phyloP scores from a whole-genome alignment of 768 basidiomycete genomes.

The Trametes meyenii region DNA sequence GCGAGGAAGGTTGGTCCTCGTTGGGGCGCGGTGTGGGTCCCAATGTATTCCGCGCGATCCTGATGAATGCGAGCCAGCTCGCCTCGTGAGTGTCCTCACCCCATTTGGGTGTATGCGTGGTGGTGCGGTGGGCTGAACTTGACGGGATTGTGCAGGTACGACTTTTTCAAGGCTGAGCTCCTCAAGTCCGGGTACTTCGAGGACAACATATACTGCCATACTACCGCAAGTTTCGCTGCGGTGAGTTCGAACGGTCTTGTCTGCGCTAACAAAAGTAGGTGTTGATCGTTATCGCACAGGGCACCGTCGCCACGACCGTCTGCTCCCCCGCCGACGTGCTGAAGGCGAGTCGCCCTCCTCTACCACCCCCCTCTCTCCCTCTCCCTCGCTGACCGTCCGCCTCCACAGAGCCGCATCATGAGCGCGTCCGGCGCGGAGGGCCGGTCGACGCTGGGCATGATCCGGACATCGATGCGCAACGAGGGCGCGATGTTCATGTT shows the following conservation, averaged over 20 bases:
- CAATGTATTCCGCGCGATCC: slow-evolving; percentile 81
- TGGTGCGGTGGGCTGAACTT: not conserved
- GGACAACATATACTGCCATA: slow-evolving; percentile 84
- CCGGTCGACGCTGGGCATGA: slow-evolving; percentile 73
- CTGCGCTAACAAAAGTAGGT: not conserved
- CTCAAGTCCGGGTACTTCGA: slow-evolving; percentile 70
- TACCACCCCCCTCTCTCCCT: not conserved
- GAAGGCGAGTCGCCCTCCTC: slow-evolving; percentile 47
- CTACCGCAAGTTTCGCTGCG: slow-evolving; percentile 85
- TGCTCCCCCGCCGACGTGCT: slow-evolving; percentile 89
- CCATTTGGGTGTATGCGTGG: not conserved
- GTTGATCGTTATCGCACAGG: slow-evolving; percentile 41
- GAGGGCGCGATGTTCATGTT: slow-evolving; percentile 92
- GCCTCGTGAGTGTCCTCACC: slow-evolving; percentile 63
- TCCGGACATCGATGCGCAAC: slow-evolving; percentile 63
- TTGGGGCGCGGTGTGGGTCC: slow-evolving; percentile 78
- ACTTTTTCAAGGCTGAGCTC: slow-evolving; percentile 88
- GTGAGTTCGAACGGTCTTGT: slow-evolving; percentile 44
- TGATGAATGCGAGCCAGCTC: slow-evolving; percentile 93
- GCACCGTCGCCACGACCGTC: slow-evolving; percentile 87
- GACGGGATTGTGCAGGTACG: slow-evolving; percentile 60
- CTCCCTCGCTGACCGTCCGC: not conserved
- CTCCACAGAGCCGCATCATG: slow-evolving; percentile 76
- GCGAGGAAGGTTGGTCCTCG: slow-evolving; percentile 81
- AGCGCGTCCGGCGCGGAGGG: slow-evolving; percentile 79